A percentile compares a stretch with the other conserved stretches of the same genome.
phyloP scores from a whole-genome alignment of 768 basidiomycete genomes.

The Scleroderma citrinum region DNA sequence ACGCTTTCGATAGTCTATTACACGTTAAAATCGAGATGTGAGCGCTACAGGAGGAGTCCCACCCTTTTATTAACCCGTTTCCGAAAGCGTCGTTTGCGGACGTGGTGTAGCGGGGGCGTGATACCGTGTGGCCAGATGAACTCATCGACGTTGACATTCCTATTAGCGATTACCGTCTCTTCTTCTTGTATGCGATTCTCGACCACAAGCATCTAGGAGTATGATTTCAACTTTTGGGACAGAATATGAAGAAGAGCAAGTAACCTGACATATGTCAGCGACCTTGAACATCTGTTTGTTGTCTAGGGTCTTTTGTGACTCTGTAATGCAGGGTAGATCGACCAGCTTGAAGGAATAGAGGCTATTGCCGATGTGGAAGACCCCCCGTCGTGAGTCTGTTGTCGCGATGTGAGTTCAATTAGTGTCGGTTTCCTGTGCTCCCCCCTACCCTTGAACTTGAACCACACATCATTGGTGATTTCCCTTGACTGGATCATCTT shows the following conservation, averaged over 20 bases:
- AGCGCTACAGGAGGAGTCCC: conserved; percentile 15
- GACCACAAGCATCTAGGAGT: conserved; percentile 81
- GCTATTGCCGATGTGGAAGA: conserved; percentile 79
- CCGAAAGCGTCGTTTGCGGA: conserved; percentile 86
- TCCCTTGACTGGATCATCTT: conserved; percentile 81
- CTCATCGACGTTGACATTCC: conserved; percentile 84
- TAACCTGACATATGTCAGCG: conserved; percentile 95
- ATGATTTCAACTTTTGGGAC: neutral
- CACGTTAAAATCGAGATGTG: neutral
- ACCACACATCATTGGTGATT: conserved; percentile 82
- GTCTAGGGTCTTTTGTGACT: conserved; percentile 94
- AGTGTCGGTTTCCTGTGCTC: neutral
- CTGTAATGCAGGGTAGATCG: conserved; percentile 90
- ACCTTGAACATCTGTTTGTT: conserved; percentile 98
- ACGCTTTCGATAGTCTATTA: conserved; percentile 87
- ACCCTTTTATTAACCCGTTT: conserved; percentile 83
- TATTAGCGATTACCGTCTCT: conserved; percentile 53
- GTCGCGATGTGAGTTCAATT: conserved; percentile 8
- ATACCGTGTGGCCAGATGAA: conserved; percentile 97
- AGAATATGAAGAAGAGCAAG: conserved; percentile 8
- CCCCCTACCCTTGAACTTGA: conserved; percentile 88
- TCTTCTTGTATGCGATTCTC: conserved; percentile 70
- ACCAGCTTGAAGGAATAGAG: conserved; percentile 90
- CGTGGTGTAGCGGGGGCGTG: conserved; percentile 88
- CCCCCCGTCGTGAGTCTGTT: conserved; percentile 82